phyloP scores from a whole-genome alignment of 2,329 filamentous ascomycete species.

The Sclerotinia trifoliorum region DNA sequence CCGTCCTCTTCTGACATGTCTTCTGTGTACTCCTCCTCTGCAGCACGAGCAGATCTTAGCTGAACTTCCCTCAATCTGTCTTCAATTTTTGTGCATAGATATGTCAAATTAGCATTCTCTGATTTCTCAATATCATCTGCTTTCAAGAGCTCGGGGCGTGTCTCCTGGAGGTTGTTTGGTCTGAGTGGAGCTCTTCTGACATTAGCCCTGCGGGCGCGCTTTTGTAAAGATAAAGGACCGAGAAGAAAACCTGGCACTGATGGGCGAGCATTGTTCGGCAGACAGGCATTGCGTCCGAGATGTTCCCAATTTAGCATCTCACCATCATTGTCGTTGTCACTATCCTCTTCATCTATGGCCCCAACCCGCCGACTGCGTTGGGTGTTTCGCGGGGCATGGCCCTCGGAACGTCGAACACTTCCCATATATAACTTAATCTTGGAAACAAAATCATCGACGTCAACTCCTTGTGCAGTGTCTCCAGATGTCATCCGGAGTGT shows the following conservation, averaged over 20 bases:
- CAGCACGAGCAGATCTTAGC: slow-evolving; percentile 46
- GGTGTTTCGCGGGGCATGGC: slow-evolving; percentile 46
- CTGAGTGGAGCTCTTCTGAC: slow-evolving; percentile 68
- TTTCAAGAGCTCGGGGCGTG: slow-evolving; percentile 74
- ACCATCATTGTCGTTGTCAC: slow-evolving; percentile 66
- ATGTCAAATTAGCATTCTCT: slow-evolving; percentile 78
- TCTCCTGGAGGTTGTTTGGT: slow-evolving; percentile 65
- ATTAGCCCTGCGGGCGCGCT: slow-evolving; percentile 68
- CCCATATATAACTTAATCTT: slow-evolving; percentile 88
- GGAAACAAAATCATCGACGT: slow-evolving; percentile 87
- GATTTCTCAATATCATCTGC: slow-evolving; percentile 68
- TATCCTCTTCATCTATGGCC: slow-evolving; percentile 49
- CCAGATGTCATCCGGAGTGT: slow-evolving; percentile 72
- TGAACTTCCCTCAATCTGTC: slow-evolving; percentile 55
- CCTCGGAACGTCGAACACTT: slow-evolving; percentile 56
- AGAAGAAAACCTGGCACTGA: slow-evolving; percentile 80
- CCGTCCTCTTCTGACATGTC: slow-evolving; percentile 48
- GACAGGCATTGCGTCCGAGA: slow-evolving; percentile 73
- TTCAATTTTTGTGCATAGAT: slow-evolving; percentile 74
- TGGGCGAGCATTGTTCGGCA: slow-evolving; percentile 71
- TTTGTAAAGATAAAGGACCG: slow-evolving; percentile 85
- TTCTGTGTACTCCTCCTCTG: slow-evolving; percentile 46
- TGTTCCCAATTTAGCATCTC: slow-evolving; percentile 85
- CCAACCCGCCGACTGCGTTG: slow-evolving; percentile 43
- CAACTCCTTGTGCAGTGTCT: slow-evolving; percentile 70